phyloP scores from a whole-genome alignment of 345 rosid genomes.

The Gossypioides kirkii region DNA sequence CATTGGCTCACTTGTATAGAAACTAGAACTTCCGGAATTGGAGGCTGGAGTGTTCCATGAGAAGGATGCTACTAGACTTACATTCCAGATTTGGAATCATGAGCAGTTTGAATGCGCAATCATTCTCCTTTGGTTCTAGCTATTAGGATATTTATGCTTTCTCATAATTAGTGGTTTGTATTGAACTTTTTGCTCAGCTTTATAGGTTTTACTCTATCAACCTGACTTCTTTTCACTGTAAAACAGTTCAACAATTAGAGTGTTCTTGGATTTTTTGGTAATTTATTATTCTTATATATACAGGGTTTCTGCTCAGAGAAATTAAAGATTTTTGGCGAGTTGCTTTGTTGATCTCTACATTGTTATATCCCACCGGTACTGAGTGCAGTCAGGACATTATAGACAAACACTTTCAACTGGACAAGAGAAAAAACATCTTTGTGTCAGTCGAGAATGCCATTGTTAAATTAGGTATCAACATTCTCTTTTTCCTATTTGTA shows the following conservation, averaged over 20 bases:
- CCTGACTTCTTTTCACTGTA: neutral
- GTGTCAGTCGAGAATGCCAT: slow-evolving; percentile 48
- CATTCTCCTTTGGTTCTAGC: neutral
- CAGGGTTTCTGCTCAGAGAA: slow-evolving; percentile 77
- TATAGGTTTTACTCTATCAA: neutral
- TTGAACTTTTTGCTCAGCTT: neutral
- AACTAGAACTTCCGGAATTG: neutral
- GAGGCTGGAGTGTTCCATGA: neutral
- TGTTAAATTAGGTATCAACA: slow-evolving; percentile 43
- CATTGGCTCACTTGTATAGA: neutral
- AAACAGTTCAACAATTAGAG: neutral
- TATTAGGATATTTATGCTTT: slow-evolving; percentile 2
- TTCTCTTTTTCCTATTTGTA: neutral
- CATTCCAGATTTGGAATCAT: neutral
- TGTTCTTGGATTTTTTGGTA: neutral
- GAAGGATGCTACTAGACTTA: neutral
- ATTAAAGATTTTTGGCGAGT: slow-evolving; percentile 85
- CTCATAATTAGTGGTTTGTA: neutral
- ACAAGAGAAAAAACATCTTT: slow-evolving; percentile 49
- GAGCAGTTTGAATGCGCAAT: neutral
- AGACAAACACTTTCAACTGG: slow-evolving; percentile 36
- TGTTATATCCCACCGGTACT: slow-evolving; percentile 40
- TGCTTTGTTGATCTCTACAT: slow-evolving; percentile 55
- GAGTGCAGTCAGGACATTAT: slow-evolving; percentile 31
- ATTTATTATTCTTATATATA: neutral